phyloP scores from a whole-genome alignment of 176 grass and related monocot genomes.

The Raddia guianensis region DNA sequence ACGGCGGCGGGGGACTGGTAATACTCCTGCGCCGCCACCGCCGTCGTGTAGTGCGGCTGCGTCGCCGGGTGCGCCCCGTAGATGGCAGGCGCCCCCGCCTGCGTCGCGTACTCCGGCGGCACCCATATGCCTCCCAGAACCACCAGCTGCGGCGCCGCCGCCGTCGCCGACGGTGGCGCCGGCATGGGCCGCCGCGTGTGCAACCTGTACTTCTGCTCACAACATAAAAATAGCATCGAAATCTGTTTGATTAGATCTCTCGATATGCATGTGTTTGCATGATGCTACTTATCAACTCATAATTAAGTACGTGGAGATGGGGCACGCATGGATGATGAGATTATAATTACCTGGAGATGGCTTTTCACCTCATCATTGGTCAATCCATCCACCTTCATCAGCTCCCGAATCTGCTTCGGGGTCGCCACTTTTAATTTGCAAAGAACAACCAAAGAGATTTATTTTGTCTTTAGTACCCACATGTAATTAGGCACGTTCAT shows the following conservation, averaged over 20 bases:
- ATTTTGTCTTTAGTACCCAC: slow-evolving; percentile 18
- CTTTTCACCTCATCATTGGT: slow-evolving; percentile 99
- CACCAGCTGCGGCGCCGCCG: slow-evolving; percentile 67
- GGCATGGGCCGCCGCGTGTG: slow-evolving; percentile 78
- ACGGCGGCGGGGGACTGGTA: slow-evolving; percentile 53
- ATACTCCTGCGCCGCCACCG: slow-evolving; percentile 64
- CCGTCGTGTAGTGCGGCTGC: slow-evolving; percentile 62
- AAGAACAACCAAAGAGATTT: not conserved
- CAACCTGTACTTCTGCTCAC: slow-evolving; percentile 82
- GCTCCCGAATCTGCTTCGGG: slow-evolving; percentile 94
- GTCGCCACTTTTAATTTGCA: slow-evolving; percentile 71
- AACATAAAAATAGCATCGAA: not conserved
- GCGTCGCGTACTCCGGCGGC: slow-evolving; percentile 74
- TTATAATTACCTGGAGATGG: slow-evolving; percentile 84
- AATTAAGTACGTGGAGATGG: not conserved
- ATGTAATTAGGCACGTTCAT: no score
- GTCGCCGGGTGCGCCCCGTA: slow-evolving; percentile 73
- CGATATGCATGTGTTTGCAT: not conserved
- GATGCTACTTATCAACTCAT: slow-evolving; percentile 2
- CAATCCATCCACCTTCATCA: slow-evolving; percentile 95
- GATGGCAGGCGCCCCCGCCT: slow-evolving; percentile 54
- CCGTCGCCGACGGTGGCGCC: slow-evolving; percentile 33
- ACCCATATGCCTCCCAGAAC: slow-evolving; percentile 91
- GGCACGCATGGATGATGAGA: slow-evolving; percentile 29
- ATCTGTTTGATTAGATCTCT: not conserved